Base-by-base conservation (phyloP, 192 early-diverging fungal genomes). In the Entomortierella beljakovae region DNA sequence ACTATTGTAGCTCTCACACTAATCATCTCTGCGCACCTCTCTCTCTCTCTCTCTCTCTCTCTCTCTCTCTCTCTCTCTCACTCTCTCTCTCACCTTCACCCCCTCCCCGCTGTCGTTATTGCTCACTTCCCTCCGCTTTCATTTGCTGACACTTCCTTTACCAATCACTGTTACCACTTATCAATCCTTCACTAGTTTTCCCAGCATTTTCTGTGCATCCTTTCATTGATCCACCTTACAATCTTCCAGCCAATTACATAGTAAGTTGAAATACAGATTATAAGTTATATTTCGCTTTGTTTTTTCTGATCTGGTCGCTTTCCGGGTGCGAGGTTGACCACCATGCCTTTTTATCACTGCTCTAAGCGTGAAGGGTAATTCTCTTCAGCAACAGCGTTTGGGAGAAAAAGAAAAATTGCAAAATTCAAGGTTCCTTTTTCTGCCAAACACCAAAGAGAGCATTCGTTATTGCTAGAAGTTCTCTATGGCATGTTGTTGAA, bases 301-400 rank as follows among this genome's bases (percentile, higher is more conserved):
- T 37, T 62, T 51, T 53, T 64, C 62, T 64, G 32, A 35, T 53
- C 43, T 29, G 63, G 52, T 65, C 63, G 63, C 63, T 55, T 65
- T 65, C 53, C 29, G 63, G 63, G 63, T 65, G 35, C 63, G 63
- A 54, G 51, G 63, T 43, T 65, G 63, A 65, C 63, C 52, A 53
- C 63, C 63, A 65, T 65, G 37, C 63, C 63, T 54, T 65, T 65
- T 65, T n/a, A 56, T 65, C 63, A 65, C 63, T 65, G 63, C 51
- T 28, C 53, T 54, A 18, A 55, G 63, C 63, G 63, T 65, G 52
- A 65, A 56, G 63, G 63, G 48, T 55, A 55, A 65, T 43, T 54
- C 51, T 65, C 63, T 55, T 65, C 63, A 54, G 35, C 51, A 65
- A 32, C 37, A 65, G 63, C 63, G 51, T 65, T 65, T 65, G 63